Percentiles rank a stretch among this genome's conserved stretches.
Conservation (phyloP, 108 stramenopile genomes). For the Skeletonema costatum region DNA sequence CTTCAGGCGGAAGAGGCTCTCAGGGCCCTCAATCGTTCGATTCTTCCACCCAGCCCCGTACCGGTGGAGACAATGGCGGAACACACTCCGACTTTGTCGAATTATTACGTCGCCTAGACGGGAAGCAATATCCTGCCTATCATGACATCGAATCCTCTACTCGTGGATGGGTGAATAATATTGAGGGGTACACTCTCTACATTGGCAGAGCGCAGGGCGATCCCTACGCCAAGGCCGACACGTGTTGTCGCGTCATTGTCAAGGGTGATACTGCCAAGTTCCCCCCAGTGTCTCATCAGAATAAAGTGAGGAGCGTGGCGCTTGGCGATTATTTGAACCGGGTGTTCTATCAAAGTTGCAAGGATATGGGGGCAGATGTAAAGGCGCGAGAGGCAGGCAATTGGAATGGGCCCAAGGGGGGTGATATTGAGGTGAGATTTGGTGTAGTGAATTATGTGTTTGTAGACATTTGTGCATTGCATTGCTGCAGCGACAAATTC, state of each 20-base stretch:
- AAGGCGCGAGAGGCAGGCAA: constrained; percentile 33
- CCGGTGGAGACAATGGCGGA: constrained; percentile 51
- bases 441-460: background rate
- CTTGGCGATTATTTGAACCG: constrained; percentile 88
- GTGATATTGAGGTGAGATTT: constrained; percentile 73
- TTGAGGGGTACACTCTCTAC: constrained; percentile 62
- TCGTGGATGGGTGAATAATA: constrained; percentile 60
- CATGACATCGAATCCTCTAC: constrained; percentile 84
- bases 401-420: constrained; percentile 66
- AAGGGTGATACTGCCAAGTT: constrained; percentile 64
- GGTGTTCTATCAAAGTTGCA: constrained; percentile 56
- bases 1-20: background rate
- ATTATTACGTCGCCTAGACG: constrained; percentile 76
- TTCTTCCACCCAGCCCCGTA: constrained; percentile 14
- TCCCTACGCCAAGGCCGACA: constrained; percentile 93
- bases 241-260: constrained; percentile 81
- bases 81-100: constrained; percentile 66
- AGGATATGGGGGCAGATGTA: constrained; percentile 80
- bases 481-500: background rate
- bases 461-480: background rate
- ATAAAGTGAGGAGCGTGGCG: constrained; percentile 70
- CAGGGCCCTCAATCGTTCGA: constrained; percentile 24
- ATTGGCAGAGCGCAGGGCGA: constrained; percentile 89
- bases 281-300: constrained; percentile 71
- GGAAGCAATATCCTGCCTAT: constrained; percentile 86